Base-by-base conservation (phyloP, 73 alveolate species). In the Uronychia setigera region DNA sequence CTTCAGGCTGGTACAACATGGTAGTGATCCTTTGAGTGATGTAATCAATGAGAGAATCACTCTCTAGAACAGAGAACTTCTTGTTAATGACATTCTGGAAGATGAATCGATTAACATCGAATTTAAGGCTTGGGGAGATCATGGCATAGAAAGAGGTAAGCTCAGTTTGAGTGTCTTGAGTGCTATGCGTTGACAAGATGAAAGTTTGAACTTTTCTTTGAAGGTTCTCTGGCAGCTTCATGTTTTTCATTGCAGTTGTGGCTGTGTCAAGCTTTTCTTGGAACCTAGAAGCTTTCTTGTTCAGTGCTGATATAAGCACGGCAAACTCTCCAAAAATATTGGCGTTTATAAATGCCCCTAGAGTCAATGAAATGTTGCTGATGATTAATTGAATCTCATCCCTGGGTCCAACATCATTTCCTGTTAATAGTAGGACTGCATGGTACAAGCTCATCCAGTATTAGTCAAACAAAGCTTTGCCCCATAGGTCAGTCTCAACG, bases 311-410 rank as follows among this genome's bases (percentile, higher is more conserved):
- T 60, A 85, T 58, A 31, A 85, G 58, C 33, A 85, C 92, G 5
- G 88, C 91, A 31, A 83, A 27, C 79, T 83, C 91, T 0, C 91
- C 91, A 1, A 83, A 76, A 19, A 83, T 28, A 67, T 67, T 67
- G 13, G 79, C 29, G 32, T 67, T 67, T 13, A 67, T 67, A 30
- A 67, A 13, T 58, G 59, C 59, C 11, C 60, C 59, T 19, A 76
- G 25, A 31, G 29, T 31, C 60, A 31, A 14, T 11, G 29, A 19
- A 25, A 31, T 59, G 28, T 9, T 31, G 60, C 25, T 28, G 29
- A 31, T 19, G 32, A 31, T 28, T 25, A 29, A 14, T 28, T 76
- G 13, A 19, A 31, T 1, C 28, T 11, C 1, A 28, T 11, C 29
- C 59, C 59, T 76, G 1, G 82, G 82, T 1, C 60, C 82, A 11